These are phyloP conservation scores for Ascocoryne sarcoides DNA, from an alignment of 2,329 filamentous ascomycete genomes.

Conservation along the genomic window DNA sequence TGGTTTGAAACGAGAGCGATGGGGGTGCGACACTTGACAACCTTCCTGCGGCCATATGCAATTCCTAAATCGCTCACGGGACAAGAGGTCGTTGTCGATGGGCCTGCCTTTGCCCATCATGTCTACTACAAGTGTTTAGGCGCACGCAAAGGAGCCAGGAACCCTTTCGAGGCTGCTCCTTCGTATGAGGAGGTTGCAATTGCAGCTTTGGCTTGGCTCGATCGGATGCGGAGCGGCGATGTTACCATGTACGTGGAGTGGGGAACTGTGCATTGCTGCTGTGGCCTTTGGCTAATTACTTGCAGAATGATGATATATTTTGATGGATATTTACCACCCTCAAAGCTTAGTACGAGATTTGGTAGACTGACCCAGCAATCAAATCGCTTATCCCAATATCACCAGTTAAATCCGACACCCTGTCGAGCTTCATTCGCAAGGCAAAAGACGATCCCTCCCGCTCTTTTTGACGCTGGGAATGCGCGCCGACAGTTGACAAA, in stretches of 20 bases:
- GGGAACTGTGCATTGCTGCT: not conserved
- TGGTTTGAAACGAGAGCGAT: too few species aligned
- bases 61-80: conserved; percentile 33
- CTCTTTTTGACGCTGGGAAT: conserved; percentile 18
- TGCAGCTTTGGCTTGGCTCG: conserved; percentile 53
- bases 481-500: conserved; percentile 20
- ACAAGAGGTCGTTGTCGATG: conserved; percentile 55
- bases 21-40: conserved; percentile 52
- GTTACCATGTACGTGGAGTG: conserved; percentile 49
- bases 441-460: conserved; percentile 14
- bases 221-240: conserved; percentile 44
- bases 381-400: conserved; percentile 19
- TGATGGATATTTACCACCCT: conserved; percentile 66
- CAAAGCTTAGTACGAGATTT: conserved; percentile 23
- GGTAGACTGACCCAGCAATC: conserved; percentile 20
- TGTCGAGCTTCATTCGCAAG: conserved; percentile 8
- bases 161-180: conserved; percentile 44
- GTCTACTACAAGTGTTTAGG: conserved; percentile 50
- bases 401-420: conserved; percentile 13
- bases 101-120: conserved; percentile 69
- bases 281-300: conserved; percentile 8
- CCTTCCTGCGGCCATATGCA: conserved; percentile 45
- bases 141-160: conserved; percentile 30
- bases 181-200: conserved; percentile 55
- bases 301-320: conserved; percentile 66